phyloP scores from a whole-genome alignment of 345 rosid genomes.

The Conringia planisiliqua region DNA sequence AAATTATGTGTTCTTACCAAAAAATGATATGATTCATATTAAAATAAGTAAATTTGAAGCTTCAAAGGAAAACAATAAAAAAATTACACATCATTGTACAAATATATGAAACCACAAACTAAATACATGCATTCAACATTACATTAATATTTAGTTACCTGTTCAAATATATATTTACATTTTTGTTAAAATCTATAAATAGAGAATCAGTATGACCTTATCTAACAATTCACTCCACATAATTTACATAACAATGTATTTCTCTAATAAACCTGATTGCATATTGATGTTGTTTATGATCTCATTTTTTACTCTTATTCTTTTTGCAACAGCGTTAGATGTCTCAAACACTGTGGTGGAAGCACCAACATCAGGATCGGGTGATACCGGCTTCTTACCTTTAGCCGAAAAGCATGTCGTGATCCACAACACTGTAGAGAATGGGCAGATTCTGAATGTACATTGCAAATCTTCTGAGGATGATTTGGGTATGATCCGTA shows the following conservation, averaged over 20 bases:
- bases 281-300: background rate
- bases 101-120: background rate
- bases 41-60: no score
- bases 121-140: background rate
- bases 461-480: no score
- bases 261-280: background rate
- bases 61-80: no score
- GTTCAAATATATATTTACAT: no score
- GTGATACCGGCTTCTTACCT: background rate
- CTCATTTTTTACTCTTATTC: background rate
- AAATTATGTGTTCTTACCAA: background rate
- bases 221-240: background rate
- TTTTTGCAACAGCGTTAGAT: background rate
- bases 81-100: no score
- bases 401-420: background rate
- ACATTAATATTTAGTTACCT: background rate
- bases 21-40: no score
- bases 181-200: no score
- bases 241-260: background rate
- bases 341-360: background rate
- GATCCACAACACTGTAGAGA: background rate
- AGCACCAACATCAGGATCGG: background rate
- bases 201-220: no score
- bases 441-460: background rate
- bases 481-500: no score